These are phyloP conservation scores for Escallonia rubra DNA, from an alignment of 129 eudicot species.

Conservation along the genomic window DNA sequence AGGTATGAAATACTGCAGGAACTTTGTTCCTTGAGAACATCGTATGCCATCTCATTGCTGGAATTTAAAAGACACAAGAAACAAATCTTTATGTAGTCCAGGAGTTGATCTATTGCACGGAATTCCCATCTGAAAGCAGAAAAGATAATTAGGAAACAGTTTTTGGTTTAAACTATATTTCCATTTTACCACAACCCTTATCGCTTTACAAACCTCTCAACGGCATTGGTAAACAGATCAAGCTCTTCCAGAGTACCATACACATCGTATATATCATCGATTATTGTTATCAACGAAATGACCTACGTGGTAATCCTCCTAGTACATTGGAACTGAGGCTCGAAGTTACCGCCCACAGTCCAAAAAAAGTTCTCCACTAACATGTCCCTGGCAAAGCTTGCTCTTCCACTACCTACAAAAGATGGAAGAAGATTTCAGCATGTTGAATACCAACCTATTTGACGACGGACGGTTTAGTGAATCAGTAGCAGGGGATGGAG, in stretches of 20 bases:
- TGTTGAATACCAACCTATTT: too few relatives aligned
- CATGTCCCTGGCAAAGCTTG: slow-evolving; percentile 9
- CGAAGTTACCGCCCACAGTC: background rate
- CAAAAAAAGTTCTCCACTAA: slow-evolving; percentile 12
- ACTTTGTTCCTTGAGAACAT: slow-evolving; percentile 32
- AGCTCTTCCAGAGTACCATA: slow-evolving; percentile 16
- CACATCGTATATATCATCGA: slow-evolving; percentile 18
- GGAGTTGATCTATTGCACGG: slow-evolving; percentile 40
- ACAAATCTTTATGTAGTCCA: slow-evolving; percentile 48
- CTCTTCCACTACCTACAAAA: slow-evolving; percentile 2
- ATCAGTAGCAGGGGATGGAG: too few relatives aligned
- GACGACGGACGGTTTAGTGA: too few relatives aligned
- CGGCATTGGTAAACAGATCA: slow-evolving; percentile 3
- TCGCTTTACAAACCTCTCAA: slow-evolving; percentile 3
- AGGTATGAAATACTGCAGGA: slow-evolving; percentile 24
- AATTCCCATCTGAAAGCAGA: slow-evolving; percentile 44
- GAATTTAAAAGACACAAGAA: slow-evolving; percentile 43
- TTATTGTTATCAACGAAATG: background rate
- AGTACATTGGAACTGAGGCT: slow-evolving; percentile 2
- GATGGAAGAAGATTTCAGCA: background rate
- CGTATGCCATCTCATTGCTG: slow-evolving; percentile 45
- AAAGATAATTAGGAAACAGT: background rate
- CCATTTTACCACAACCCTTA: background rate
- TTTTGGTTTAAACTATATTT: too few relatives aligned
- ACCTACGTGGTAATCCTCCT: background rate